Evolutionary conservation across 1,284 basidiomycete genomes (phyloP), one percentile per base, ranked within the genome.

Genomic region (Sanghuangporus weigelae): DNA sequence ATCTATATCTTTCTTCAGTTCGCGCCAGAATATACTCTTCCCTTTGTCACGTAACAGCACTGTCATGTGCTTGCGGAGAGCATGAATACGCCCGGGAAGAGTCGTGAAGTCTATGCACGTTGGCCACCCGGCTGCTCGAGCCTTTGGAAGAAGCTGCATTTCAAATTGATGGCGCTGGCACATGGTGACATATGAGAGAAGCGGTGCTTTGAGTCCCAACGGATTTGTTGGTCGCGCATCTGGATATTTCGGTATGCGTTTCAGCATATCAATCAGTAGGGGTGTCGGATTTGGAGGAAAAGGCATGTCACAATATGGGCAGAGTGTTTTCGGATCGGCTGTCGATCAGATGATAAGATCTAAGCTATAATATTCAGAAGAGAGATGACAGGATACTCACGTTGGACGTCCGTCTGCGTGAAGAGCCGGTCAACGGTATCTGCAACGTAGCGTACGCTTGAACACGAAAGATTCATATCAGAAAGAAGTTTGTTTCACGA

Each of bases 91-190:
- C 5, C 67, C 71, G 6, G 79, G 78, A 14, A 93, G 73, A 39
- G 70, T 71, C 31, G 75, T 71, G 77, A 90, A 93, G 60, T 90
- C 78, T 36, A 93, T 90, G 3, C 71, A 70, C 68, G 83, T 85
- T 0, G 91, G 92, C 91, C 91, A 93, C 5, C 89, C 87, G 53
- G 81, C 82, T 35, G 73, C 72, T 55, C 83, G 78, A 8, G 90
- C 91, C 65, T 85, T 79, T 0, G 91, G 91, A 1, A 93, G 76
- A 63, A 87, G 81, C 55, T 85, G 75, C 16, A 77, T 81, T 73
- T 93, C 91, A 67, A 92, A 92, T 7, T 81, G 79, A 74, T 93
- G 91, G 3, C 89, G 81, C 67, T 89, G 87, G 69, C 92, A 93
- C 1, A 89, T 81, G 6, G 79, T 77, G 56, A 89, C 81, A 68